Evolutionary conservation across 371 early-diverging fungal genomes (phyloP), one percentile per base, ranked within the genome.

Genomic region (Actinomucor elegans): DNA sequence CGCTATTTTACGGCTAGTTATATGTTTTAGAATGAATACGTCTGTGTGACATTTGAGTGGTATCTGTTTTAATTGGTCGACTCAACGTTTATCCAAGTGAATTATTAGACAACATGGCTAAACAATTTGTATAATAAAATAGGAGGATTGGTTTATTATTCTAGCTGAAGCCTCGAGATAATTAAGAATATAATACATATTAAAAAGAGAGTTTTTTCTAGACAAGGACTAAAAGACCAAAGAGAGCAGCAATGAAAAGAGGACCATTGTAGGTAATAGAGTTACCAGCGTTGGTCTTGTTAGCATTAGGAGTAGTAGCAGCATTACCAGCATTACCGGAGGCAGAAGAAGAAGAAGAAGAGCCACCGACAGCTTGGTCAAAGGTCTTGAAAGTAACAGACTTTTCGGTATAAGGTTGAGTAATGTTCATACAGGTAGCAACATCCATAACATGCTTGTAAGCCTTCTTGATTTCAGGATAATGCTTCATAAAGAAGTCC

Each of bases 351-450:
- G 69, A 57, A 34, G 40, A 26, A 17, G 60, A 53, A 51, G 62
- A 64, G 28, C 60, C 32, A 15, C 61, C 57, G 1, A 58, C 45
- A 11, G 48, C 56, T 21, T 57, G 62, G 4, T 69, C 70, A 51
- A 69, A 73, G 20, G 40, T 64, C 32, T 75, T 70, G 54, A 66
- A 77, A 15, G 70, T 73, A 26, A 77, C 61, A 12, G 47, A 52
- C 28, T 69, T 34, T 48, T 80, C 80, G 23, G 72, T 31, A 44
- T 80, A 80, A 33, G 80, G 77, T 41, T 77, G 59, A 18, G 74
- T 59, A 57, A 80, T 80, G 52, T 80, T 77, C 66, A 71, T 71
- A 59, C 81, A 80, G 27, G 76, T 77, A 44, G 81, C 78, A 21
- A 75, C 73, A 51, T 73, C 77, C 6, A 67, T 40, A 15, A 78